Evolutionary conservation across 257 asterid genomes (phyloP).

Genomic region (Scutellaria galericulata): DNA sequence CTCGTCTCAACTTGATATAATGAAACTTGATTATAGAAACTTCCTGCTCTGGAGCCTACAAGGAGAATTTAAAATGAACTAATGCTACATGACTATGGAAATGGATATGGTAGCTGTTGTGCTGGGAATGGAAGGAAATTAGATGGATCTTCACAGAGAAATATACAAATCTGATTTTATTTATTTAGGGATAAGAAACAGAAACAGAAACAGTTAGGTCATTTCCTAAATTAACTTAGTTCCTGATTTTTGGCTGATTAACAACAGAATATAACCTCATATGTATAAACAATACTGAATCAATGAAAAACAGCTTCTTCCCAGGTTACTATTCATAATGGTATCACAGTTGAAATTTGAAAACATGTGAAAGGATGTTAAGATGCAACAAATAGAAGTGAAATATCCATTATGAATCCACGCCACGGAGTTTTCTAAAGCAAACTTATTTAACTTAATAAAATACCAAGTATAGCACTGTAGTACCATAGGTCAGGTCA

Average conservation of each 20-base stretch:
- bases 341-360: too few species aligned
- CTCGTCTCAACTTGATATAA: constrained; percentile 74
- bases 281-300: too few species aligned
- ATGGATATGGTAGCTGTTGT: neutral
- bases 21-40: constrained; percentile 58
- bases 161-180: too few species aligned
- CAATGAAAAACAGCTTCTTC: too few species aligned
- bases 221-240: too few species aligned
- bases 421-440: neutral
- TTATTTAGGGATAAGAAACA: too few species aligned
- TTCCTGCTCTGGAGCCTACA: constrained; percentile 54
- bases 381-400: neutral
- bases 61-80: constrained; percentile 5
- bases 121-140: too few species aligned
- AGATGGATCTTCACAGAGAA: too few species aligned
- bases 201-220: too few species aligned
- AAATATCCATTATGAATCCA: neutral
- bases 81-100: neutral
- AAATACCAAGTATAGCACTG: neutral
- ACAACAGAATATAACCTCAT: too few species aligned
- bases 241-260: too few species aligned
- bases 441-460: neutral
- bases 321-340: too few species aligned
- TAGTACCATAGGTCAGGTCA: neutral
- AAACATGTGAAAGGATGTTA: neutral